Evolutionary conservation across 1,284 basidiomycete species (phyloP), one percentile per base, ranked within the genome.

Genomic region (Rhodotorula mucilaginosa): DNA sequence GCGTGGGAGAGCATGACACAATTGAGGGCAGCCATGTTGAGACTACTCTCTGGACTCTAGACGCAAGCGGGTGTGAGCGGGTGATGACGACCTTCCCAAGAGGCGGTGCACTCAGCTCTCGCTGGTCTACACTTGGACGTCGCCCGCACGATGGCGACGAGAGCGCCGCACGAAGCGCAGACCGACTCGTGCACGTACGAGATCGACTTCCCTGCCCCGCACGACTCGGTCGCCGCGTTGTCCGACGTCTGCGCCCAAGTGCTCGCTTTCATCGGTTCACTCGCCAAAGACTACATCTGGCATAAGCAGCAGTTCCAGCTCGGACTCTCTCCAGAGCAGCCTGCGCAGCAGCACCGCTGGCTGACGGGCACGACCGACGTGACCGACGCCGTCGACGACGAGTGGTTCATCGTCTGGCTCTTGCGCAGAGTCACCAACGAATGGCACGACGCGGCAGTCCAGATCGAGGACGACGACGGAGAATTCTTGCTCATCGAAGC

Each of bases 401-500:
- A 98, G 82, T 98, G 95, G 95, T 90, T 89, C 79, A 85, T 87
- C 23, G 92, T 96, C 21, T 98, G 92, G 91, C 83, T 97, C 51
- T 82, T 97, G 72, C 85, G 84, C 75, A 86, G 92, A 81, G 85
- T 95, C 67, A 90, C 88, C 72, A 82, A 83, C 61, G 87, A 86
- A 72, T 93, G 58, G 51, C 29, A 59, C 21, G 88, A 92, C 75
- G 83, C 91, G 58, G 87, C 87, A 16, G 85, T 93, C 67, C 89
- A 51, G 8, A 65, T 79, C 46, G 65, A 87, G 72, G 96, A 98
- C 82, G 89, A 90, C 6, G 96, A 99, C 81, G 97, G 97, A 46
- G 92, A 99, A 78, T 97, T 99, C 79, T 82, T 99, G 56, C 86
- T 99, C 71, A 98, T 99, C 74, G 96, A 99, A 82, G 96, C 93